A percentile compares a stretch with the other conserved stretches of the same genome.
phyloP scores from a whole-genome alignment of 192 early-diverging fungal species.

The Gaertneriomyces sp. region DNA sequence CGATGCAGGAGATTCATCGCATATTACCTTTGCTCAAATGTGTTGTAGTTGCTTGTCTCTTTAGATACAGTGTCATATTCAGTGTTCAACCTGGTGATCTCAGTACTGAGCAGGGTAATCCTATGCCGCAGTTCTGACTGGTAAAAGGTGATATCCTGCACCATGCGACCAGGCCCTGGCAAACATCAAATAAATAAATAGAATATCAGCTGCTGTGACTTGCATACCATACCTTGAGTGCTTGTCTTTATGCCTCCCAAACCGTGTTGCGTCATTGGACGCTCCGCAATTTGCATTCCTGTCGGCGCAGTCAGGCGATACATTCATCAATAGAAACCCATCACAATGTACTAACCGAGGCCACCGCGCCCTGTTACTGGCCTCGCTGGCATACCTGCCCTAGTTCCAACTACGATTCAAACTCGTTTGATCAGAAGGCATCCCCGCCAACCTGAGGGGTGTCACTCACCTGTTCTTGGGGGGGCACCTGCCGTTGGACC shows the following conservation, averaged over 20 bases:
- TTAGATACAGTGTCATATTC: constrained; percentile 44
- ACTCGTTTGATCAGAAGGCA: neutral
- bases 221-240: constrained; percentile 14
- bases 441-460: neutral
- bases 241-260: constrained; percentile 48
- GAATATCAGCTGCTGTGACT: neutral
- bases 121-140: constrained; percentile 53
- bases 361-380: constrained; percentile 35
- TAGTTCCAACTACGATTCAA: constrained; percentile 1
- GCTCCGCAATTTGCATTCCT: constrained; percentile 48
- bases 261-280: constrained; percentile 62
- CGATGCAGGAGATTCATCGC: neutral
- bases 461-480: constrained; percentile 24
- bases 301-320: neutral
- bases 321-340: neutral
- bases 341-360: constrained; percentile 10
- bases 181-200: neutral
- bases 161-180: constrained; percentile 42
- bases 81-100: constrained; percentile 44
- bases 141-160: constrained; percentile 55
- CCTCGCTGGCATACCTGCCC: constrained; percentile 23
- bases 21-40: constrained; percentile 55
- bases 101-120: constrained; percentile 39
- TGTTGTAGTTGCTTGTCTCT: constrained; percentile 47
- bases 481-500: constrained; percentile 29